Evolutionary conservation across 2,329 filamentous ascomycete genomes (phyloP).

Genomic region (Cordyceps javanica): DNA sequence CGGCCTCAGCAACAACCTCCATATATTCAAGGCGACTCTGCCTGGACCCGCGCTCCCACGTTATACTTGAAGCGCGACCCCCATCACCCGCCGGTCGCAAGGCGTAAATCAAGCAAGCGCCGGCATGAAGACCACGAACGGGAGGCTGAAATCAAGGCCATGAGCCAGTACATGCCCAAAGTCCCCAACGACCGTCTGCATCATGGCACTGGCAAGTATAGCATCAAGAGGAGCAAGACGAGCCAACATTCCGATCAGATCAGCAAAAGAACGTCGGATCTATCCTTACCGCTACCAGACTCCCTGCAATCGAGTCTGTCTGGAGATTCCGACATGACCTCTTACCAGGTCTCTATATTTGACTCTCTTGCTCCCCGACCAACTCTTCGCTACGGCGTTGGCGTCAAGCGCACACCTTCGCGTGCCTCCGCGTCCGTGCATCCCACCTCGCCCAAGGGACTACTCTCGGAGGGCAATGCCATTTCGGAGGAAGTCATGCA

Average conservation of each 20-base stretch:
- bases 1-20: conserved; percentile 10
- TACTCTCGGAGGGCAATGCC: conserved; percentile 43
- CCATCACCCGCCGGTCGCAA: conserved; percentile 43
- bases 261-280: conserved; percentile 60
- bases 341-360: conserved; percentile 74
- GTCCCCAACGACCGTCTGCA: conserved; percentile 45
- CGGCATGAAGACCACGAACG: conserved; percentile 69
- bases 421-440: conserved; percentile 40
- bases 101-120: conserved; percentile 71
- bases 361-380: conserved; percentile 81
- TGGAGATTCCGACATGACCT: conserved; percentile 61
- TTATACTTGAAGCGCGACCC: conserved; percentile 56
- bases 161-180: conserved; percentile 64
- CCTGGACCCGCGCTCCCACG: conserved; percentile 37
- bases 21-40: conserved; percentile 14
- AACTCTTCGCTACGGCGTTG: conserved; percentile 67
- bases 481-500: conserved; percentile 56
- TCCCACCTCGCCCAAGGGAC: conserved; percentile 45
- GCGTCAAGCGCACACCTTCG: conserved; percentile 50
- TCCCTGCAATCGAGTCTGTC: conserved; percentile 75
- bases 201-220: conserved; percentile 47
- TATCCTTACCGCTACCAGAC: conserved; percentile 67
- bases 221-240: conserved; percentile 60
- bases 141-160: conserved; percentile 82
- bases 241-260: conserved; percentile 44